Evolutionary conservation across 2,329 filamentous ascomycete species (phyloP).

Genomic region (Waltergamsia citrina): DNA sequence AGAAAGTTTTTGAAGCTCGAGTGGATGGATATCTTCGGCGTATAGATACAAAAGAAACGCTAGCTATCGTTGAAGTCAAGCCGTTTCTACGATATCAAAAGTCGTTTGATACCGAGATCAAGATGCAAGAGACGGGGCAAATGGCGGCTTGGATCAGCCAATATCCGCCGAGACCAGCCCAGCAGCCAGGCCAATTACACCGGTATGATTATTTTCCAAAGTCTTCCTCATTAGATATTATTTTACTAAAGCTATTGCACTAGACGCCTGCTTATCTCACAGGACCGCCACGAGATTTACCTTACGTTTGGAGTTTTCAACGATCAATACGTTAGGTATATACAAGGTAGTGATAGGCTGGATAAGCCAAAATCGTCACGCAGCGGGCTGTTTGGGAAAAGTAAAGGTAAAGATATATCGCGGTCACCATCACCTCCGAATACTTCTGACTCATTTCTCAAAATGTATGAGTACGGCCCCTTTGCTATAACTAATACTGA

Average conservation of each 20-base stretch:
- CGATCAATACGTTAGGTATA: neutral
- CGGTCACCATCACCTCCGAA: too few relatives aligned
- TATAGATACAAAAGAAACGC: neutral
- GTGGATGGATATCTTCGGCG: slow-evolving; percentile 1
- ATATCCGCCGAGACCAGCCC: neutral
- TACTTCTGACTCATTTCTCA: neutral
- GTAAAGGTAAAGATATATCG: too few relatives aligned
- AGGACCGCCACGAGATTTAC: slow-evolving; percentile 7
- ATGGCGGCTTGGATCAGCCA: slow-evolving; percentile 3
- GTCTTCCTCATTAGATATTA: too few relatives aligned
- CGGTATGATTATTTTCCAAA: too few relatives aligned
- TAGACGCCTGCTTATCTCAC: slow-evolving; percentile 5
- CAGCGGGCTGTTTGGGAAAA: neutral
- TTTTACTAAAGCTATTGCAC: neutral
- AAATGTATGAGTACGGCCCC: neutral
- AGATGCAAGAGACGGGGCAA: slow-evolving; percentile 2
- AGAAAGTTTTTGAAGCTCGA: slow-evolving; percentile 2
- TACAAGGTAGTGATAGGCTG: neutral
- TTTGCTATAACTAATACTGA: neutral
- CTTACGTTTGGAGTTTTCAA: slow-evolving; percentile 4
- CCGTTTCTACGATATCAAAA: neutral
- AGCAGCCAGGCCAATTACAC: too few relatives aligned
- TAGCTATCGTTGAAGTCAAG: neutral
- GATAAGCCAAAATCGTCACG: neutral
- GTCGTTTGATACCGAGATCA: neutral